A percentile compares a stretch with the other conserved stretches of the same genome.
Evolutionary conservation across 73 alveolate genomes (phyloP).

Genomic region (Diophrys appendiculata): DNA sequence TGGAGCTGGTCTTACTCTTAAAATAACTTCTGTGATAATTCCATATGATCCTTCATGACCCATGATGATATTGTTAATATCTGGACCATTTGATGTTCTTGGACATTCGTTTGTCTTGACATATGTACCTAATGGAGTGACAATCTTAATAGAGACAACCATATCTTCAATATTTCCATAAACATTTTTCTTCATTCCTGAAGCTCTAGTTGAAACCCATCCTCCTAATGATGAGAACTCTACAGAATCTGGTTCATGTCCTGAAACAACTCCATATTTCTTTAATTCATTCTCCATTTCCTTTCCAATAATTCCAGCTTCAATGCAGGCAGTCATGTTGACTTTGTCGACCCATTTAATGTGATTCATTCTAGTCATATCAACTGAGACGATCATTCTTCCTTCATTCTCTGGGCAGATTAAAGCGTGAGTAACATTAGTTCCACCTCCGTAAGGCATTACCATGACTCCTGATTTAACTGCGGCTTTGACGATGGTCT

Average conservation of each 20-base stretch:
- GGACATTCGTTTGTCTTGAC: slow-evolving; percentile 73
- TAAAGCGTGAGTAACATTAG: slow-evolving; percentile 95
- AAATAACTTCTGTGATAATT: slow-evolving; percentile 80
- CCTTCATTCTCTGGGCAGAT: slow-evolving; percentile 49
- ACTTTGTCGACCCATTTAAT: slow-evolving; percentile 81
- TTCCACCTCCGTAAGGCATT: slow-evolving; percentile 93
- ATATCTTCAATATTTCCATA: slow-evolving; percentile 96
- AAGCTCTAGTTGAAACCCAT: slow-evolving; percentile 90
- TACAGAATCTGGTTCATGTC: slow-evolving; percentile 94
- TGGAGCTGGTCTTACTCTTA: slow-evolving; percentile 75
- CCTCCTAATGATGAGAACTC: slow-evolving; percentile 92
- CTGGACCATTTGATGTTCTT: slow-evolving; percentile 88
- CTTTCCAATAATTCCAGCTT: slow-evolving; percentile 90
- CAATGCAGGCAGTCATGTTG: slow-evolving; percentile 88
- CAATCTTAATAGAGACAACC: slow-evolving; percentile 68
- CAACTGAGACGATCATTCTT: slow-evolving; percentile 86
- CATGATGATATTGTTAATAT: slow-evolving; percentile 70
- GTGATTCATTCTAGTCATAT: slow-evolving; percentile 78
- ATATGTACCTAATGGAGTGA: slow-evolving; percentile 83
- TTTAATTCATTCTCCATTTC: slow-evolving; percentile 85
- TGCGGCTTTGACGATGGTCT: slow-evolving; percentile 67
- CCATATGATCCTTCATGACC: slow-evolving; percentile 90
- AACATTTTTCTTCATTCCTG: slow-evolving; percentile 93
- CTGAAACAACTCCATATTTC: slow-evolving; percentile 82
- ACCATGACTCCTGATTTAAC: slow-evolving; percentile 70